These are phyloP conservation scores for Graphilbum fragrans DNA, from an alignment of 2,329 filamentous ascomycete genomes.

Conservation along the genomic window DNA sequence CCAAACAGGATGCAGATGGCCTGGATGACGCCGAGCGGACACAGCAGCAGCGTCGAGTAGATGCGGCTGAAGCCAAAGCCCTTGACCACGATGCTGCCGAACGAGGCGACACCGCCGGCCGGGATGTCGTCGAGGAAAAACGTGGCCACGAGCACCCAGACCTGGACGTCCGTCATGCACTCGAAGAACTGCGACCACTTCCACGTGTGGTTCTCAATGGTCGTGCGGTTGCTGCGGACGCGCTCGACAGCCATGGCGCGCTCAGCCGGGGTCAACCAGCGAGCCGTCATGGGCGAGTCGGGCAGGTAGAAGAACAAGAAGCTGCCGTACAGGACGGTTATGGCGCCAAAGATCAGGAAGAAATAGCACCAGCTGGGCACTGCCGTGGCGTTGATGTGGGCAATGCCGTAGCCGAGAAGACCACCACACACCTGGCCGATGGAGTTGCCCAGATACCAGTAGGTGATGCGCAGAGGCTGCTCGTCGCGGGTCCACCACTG, in stretches of 20 bases:
- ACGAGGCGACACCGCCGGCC: no score
- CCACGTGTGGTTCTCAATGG: conserved; percentile 10
- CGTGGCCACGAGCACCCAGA: conserved; percentile 9
- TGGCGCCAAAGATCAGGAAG: conserved; percentile 16
- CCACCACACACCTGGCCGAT: conserved; percentile 49
- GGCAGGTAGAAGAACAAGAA: conserved; percentile 17
- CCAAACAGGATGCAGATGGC: conserved; percentile 16
- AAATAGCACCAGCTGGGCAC: conserved; percentile 39
- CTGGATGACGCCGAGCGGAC: conserved; percentile 16
- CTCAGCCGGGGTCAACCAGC: conserved; percentile 18
- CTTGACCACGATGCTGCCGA: conserved; percentile 38
- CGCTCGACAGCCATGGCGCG: conserved; percentile 17
- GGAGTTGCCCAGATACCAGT: conserved; percentile 43
- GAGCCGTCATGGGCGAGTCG: conserved; percentile 22
- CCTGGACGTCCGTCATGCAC: conserved; percentile 7
- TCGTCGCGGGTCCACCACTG: conserved; percentile 37
- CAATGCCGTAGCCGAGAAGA: conserved; percentile 27
- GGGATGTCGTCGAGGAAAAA: no score
- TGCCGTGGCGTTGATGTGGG: conserved; percentile 40
- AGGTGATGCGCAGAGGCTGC: conserved; percentile 38
- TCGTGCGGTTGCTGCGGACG: conserved; percentile 22
- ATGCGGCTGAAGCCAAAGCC: conserved; percentile 37
- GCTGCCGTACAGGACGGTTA: conserved; percentile 16
- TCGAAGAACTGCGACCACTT: conserved; percentile 5
- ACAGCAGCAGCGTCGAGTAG: conserved; percentile 21